A percentile compares a stretch with the other conserved stretches of the same genome.
Conservation (phyloP, 441 rosid genomes). For the Codiaeum variegatum region DNA sequence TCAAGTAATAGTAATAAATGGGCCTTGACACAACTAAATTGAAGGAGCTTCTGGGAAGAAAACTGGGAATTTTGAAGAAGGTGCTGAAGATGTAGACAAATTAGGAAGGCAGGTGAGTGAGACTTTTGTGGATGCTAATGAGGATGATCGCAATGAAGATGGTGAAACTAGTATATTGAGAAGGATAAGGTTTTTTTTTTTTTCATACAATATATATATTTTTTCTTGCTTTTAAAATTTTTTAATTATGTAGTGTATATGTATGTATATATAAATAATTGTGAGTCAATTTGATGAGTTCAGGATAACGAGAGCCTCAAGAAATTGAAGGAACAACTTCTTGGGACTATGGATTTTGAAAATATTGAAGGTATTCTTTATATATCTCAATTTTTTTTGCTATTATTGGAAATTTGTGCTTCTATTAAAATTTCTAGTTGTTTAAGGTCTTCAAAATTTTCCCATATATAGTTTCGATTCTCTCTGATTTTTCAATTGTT, state of each 20-base stretch:
- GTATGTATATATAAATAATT: neutral
- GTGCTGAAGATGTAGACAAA: constrained; percentile 31
- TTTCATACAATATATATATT: neutral
- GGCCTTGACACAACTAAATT: constrained; percentile 41
- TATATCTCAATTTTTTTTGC: neutral
- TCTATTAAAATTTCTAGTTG: neutral
- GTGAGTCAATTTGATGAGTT: constrained; percentile 1
- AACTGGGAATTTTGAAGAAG: constrained; percentile 19
- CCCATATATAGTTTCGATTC: neutral
- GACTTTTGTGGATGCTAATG: constrained; percentile 38
- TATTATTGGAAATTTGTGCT: neutral
- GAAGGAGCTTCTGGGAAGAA: constrained; percentile 25
- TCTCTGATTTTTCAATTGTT: neutral
- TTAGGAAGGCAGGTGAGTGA: constrained; percentile 44
- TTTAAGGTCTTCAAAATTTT: neutral
- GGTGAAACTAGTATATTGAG: constrained; percentile 41
- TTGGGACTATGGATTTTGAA: constrained; percentile 68
- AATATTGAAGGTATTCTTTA: constrained; percentile 59
- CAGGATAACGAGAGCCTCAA: constrained; percentile 86
- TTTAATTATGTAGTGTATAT: neutral
- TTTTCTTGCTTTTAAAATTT: neutral
- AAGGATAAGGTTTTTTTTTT: constrained; percentile 48
- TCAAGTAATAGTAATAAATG: constrained; percentile 41
- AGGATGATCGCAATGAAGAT: constrained; percentile 59
- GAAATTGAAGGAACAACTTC: constrained; percentile 91